Conservation (phyloP, 2,329 filamentous ascomycete genomes). For the Penicillium brevicompactum region DNA sequence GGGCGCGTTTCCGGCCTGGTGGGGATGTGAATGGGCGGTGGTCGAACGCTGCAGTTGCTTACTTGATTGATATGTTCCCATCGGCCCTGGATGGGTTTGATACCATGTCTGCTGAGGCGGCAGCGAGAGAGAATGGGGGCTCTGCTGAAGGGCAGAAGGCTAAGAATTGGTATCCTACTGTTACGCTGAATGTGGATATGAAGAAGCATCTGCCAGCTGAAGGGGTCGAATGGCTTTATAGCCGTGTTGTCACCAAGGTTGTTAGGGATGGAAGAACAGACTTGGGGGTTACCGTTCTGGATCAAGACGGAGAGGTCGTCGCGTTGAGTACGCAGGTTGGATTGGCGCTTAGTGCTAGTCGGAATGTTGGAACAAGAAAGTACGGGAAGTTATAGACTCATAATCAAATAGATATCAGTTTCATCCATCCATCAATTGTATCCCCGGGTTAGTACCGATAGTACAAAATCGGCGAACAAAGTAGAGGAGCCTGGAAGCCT, state of each 20-base stretch:
- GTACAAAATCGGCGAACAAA: no score
- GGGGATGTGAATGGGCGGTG: conserved; percentile 53
- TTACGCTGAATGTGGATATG: conserved; percentile 74
- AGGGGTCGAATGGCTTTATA: conserved; percentile 73
- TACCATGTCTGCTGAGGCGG: conserved; percentile 31
- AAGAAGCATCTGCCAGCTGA: conserved; percentile 70
- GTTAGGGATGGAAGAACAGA: conserved; percentile 74
- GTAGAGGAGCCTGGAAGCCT: no score
- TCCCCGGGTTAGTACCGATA: no score
- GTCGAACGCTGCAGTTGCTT: conserved; percentile 66
- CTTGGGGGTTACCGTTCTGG: conserved; percentile 68
- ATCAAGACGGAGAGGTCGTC: conserved; percentile 65
- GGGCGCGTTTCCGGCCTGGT: conserved; percentile 64
- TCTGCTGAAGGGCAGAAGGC: conserved; percentile 31
- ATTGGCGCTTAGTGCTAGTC: conserved; percentile 63
- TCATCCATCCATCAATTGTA: no score
- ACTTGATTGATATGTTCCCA: conserved; percentile 69
- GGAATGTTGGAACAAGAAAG: conserved; percentile 59
- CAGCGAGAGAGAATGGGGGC: conserved; percentile 30
- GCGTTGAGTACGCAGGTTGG: conserved; percentile 69
- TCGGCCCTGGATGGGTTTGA: conserved; percentile 61
- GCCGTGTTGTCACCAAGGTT: conserved; percentile 65
- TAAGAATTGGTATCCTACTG: conserved; percentile 73
- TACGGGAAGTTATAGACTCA: conserved; percentile 25
- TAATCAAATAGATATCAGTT: neutral